These are phyloP conservation scores for Wallacemonas sp. DNA, from an alignment of 208 protist genomes.

Conservation along the genomic window DNA sequence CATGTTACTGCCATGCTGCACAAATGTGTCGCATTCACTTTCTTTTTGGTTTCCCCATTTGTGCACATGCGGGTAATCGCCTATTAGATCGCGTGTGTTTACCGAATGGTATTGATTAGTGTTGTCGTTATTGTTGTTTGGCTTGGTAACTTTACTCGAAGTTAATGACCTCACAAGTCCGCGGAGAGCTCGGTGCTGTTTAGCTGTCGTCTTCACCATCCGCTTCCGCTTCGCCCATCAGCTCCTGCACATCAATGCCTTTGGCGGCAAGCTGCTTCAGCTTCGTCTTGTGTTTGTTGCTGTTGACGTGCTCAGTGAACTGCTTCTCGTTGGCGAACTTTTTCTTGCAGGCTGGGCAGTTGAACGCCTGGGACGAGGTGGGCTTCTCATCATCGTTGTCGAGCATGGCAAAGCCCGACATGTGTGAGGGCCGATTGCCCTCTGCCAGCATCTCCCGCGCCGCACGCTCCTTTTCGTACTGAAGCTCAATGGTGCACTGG, in stretches of 20 bases:
- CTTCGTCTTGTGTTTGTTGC: constrained; percentile 89
- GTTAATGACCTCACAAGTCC: neutral
- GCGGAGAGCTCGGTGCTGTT: neutral
- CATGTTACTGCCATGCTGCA: too few relatives aligned
- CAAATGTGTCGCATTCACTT: too few relatives aligned
- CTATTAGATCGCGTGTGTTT: too few relatives aligned
- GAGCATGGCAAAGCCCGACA: constrained; percentile 77
- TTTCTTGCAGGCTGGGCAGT: constrained; percentile 90
- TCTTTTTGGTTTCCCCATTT: too few relatives aligned
- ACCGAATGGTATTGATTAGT: too few relatives aligned
- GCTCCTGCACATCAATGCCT: constrained; percentile 63
- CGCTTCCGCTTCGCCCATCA: constrained; percentile 65
- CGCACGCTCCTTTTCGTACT: constrained; percentile 85
- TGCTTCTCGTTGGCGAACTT: constrained; percentile 82
- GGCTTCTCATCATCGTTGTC: constrained; percentile 39
- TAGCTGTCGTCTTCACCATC: constrained; percentile 15
- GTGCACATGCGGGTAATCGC: too few relatives aligned
- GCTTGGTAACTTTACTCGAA: constrained; percentile 16
- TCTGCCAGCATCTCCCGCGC: constrained; percentile 61
- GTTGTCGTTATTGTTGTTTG: constrained; percentile 15
- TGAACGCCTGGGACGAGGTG: constrained; percentile 30
- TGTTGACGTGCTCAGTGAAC: constrained; percentile 87
- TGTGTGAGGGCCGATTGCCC: constrained; percentile 23
- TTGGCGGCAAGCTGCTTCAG: constrained; percentile 84
- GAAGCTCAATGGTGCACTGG: constrained; percentile 74